Conservation (phyloP, 441 rosid species). For the Populus hybrid region DNA sequence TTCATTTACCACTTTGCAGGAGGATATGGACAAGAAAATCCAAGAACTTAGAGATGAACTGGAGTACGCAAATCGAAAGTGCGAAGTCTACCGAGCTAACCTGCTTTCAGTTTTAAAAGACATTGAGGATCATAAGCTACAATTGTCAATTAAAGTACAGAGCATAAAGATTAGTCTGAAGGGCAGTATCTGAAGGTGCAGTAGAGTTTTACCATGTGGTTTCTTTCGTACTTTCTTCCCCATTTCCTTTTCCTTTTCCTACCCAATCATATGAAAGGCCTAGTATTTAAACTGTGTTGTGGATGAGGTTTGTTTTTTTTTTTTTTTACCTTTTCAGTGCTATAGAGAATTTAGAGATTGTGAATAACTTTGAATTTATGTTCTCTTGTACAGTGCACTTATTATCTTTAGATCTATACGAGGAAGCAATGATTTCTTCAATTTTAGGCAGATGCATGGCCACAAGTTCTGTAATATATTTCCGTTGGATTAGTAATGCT, state of each 20-base stretch:
- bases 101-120: conserved; percentile 77
- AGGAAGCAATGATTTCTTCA: conserved; percentile 8
- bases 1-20: conserved; percentile 40
- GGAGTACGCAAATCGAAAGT: conserved; percentile 61
- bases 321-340: not conserved
- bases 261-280: not conserved
- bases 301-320: not conserved
- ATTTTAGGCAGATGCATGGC: not conserved
- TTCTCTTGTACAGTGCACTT: conserved; percentile 20
- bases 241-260: not conserved
- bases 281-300: conserved; percentile 5
- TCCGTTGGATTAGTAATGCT: too few species aligned
- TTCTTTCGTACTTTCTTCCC: not conserved
- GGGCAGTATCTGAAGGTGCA: conserved; percentile 43
- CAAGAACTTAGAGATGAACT: conserved; percentile 52
- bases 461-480: not conserved
- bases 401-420: conserved; percentile 18
- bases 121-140: conserved; percentile 85
- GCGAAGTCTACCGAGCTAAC: conserved; percentile 77
- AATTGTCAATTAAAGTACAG: conserved; percentile 74
- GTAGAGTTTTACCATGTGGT: conserved; percentile 14
- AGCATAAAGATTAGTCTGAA: conserved; percentile 76
- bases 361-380: not conserved
- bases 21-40: conserved; percentile 71
- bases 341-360: conserved; percentile 10